phyloP scores from a whole-genome alignment of 2,329 filamentous ascomycete genomes.

The Scedosporium minutisporum region DNA sequence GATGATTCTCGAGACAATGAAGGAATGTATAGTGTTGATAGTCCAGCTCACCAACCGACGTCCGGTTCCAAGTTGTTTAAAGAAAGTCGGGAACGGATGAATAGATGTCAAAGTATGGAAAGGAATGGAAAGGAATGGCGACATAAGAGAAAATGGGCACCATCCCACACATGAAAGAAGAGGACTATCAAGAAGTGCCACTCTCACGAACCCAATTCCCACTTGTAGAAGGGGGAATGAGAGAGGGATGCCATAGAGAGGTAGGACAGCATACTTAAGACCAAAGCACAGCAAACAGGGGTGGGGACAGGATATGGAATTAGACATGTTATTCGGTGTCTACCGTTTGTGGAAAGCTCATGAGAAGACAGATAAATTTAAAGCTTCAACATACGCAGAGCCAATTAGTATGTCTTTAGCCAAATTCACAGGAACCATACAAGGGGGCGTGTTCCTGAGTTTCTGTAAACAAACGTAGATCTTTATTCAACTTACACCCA shows the following conservation, averaged over 20 bases:
- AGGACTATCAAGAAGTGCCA: neutral
- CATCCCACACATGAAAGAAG: neutral
- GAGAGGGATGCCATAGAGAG: neutral
- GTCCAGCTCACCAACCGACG: constrained; percentile 3
- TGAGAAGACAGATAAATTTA: neutral
- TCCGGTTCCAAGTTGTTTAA: neutral
- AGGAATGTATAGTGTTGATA: neutral
- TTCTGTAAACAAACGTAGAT: neutral
- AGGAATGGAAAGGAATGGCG: neutral
- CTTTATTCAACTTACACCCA: neutral
- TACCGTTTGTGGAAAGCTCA: neutral
- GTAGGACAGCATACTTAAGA: neutral
- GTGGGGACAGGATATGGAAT: neutral
- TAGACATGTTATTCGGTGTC: neutral
- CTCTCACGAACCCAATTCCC: neutral
- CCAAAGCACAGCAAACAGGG: neutral
- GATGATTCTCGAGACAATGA: neutral
- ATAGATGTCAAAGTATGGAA: neutral
- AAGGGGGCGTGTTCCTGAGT: neutral
- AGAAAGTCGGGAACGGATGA: neutral
- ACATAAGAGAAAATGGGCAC: neutral
- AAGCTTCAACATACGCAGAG: neutral
- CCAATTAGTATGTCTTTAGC: neutral
- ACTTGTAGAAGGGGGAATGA: neutral
- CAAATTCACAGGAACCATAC: neutral